Base-by-base conservation (phyloP, 306 rosid genomes). In the Vigna mungo region DNA sequence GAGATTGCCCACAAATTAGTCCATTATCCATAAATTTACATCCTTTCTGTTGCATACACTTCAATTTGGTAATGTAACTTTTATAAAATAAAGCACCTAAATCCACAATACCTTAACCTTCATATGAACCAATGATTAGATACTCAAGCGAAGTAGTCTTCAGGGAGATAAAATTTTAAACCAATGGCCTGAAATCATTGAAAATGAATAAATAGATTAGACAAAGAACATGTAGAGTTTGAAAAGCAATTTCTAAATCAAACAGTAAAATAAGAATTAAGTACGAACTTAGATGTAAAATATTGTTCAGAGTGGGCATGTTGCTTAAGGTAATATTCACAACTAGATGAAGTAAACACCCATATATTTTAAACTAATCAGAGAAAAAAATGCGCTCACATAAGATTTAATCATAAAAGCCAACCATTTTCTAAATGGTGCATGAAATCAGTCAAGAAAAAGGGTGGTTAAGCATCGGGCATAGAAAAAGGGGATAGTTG, bases 111-210 rank as follows among this genome's bases (percentile, higher is more conserved):
- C 49, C 32, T 17, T 39, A 39, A 41, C 34, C 71, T 65, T 20
- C 67, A 37, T 46, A 32, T 41, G 56, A 69, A 64, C 68, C 71
- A 48, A 39, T 54, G 64, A 70, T 51, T 8, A 75, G 56, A 76
- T 72, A 77, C 18, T 86, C 83, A 55, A 21, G 72, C 80, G 70
- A 92, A 90, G 79, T 81, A 90, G 1, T 92, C 96, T 78, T 92
- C 97, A 11, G 97, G 97, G 68, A 88, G 85, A 85, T 80, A 59
- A 82, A 92, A 92, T 48, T 92, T 92, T 76, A 92, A 84, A 49
- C 96, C 97, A 74, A 88, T 44, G 16, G 88, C 90, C 97, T 92
- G 96, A 79, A 83, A 84, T 18, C 80, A 85, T 58, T 18, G 71
- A 74, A 85, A 41, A 48, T 20, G 25, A 62, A n/a, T 18, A 34